Evolutionary conservation across 495 filamentous ascomycete genomes (phyloP).

Genomic region (Rhypophila decipiens): DNA sequence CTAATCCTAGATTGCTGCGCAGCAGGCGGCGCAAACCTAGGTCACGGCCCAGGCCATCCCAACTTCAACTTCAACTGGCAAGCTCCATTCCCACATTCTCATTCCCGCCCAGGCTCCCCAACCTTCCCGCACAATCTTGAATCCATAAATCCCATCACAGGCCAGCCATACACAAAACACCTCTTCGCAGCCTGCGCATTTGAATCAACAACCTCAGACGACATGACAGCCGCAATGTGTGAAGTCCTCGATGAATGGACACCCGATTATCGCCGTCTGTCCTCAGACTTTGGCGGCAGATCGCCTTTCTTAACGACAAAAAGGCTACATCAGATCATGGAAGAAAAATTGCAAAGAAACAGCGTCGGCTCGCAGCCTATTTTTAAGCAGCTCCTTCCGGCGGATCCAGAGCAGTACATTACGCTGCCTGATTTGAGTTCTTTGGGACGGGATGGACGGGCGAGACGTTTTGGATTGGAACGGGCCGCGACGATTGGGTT

Average conservation of each 20-base stretch:
- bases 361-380: constrained; percentile 24
- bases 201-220: constrained; percentile 27
- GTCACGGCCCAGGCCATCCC: too few species aligned
- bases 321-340: constrained; percentile 28
- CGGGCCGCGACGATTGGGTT: too few species aligned
- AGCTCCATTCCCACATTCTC: too few species aligned
- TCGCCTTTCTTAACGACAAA: constrained; percentile 20
- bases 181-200: constrained; percentile 30
- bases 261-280: too few species aligned
- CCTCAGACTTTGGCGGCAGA: neutral
- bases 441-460: too few species aligned
- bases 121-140: too few species aligned
- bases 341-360: constrained; percentile 23
- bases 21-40: constrained; percentile 23
- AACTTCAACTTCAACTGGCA: constrained; percentile 24
- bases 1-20: constrained; percentile 32
- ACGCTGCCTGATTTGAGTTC: constrained; percentile 23
- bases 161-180: constrained; percentile 26
- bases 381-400: constrained; percentile 29
- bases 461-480: neutral
- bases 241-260: constrained; percentile 20
- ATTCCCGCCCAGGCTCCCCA: too few species aligned
- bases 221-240: constrained; percentile 30
- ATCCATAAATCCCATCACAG: too few species aligned
- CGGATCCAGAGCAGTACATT: constrained; percentile 27